Conservation (phyloP, 2,329 filamentous ascomycete genomes). For the Fusarium begoniae region DNA sequence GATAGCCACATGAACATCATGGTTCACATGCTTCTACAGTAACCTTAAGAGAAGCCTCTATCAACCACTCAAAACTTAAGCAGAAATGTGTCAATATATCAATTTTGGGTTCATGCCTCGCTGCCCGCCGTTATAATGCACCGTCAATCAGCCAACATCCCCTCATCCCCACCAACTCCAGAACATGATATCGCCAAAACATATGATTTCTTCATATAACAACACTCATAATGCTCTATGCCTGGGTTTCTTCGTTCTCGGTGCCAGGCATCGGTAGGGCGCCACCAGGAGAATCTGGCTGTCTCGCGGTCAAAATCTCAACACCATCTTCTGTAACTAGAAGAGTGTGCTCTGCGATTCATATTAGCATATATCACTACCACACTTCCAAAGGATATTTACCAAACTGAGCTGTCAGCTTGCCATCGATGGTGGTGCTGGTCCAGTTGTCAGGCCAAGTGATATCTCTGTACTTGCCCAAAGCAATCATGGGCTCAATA, state of each 20-base stretch:
- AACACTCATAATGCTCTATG: conserved; percentile 7
- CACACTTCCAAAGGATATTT: conserved; percentile 46
- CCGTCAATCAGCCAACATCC: conserved; percentile 5
- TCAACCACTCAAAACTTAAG: not conserved
- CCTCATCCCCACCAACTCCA: conserved; percentile 24
- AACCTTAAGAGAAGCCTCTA: not conserved
- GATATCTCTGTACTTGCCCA: conserved; percentile 90
- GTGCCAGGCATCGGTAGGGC: conserved; percentile 66
- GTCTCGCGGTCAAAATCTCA: conserved; percentile 80
- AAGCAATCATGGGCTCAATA: conserved; percentile 97
- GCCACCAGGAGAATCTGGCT: conserved; percentile 78
- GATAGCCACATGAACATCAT: conserved; percentile 12
- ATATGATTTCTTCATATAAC: not conserved
- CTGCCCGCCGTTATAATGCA: conserved; percentile 5
- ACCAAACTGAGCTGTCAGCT: conserved; percentile 92
- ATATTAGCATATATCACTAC: conserved; percentile 31
- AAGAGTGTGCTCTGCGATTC: conserved; percentile 75
- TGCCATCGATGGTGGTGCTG: conserved; percentile 89
- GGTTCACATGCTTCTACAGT: conserved; percentile 9
- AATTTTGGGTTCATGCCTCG: not conserved
- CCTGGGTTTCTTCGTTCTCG: conserved; percentile 25
- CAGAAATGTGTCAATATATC: not conserved
- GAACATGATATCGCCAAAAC: conserved; percentile 14
- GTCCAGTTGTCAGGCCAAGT: conserved; percentile 99
- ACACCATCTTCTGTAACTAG: conserved; percentile 85